Percentiles rank a stretch among this genome's conserved stretches.
These are phyloP conservation scores for Aeminium ludgeri DNA, from an alignment of 495 filamentous ascomycete genomes.

Conservation along the genomic window DNA sequence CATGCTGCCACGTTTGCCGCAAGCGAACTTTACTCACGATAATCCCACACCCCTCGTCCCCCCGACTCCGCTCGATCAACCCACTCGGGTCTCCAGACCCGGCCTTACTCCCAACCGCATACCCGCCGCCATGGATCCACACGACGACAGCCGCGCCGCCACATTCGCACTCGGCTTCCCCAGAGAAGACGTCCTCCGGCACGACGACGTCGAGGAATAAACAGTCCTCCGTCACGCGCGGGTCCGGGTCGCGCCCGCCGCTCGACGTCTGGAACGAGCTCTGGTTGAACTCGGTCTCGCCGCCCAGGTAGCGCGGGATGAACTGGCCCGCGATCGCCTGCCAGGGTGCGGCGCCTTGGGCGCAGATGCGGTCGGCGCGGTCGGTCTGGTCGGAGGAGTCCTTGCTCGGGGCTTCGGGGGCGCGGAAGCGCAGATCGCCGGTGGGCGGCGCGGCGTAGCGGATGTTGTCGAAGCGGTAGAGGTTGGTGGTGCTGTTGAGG, in stretches of 20 bases:
- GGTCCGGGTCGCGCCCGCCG: constrained; percentile 23
- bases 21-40: constrained; percentile 15
- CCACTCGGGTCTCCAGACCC: constrained; percentile 19
- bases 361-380: constrained; percentile 31
- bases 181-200: constrained; percentile 18
- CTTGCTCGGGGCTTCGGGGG: constrained; percentile 25
- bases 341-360: constrained; percentile 35
- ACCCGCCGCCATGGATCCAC: constrained; percentile 25
- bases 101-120: constrained; percentile 19
- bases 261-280: constrained; percentile 18
- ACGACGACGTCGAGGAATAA: constrained; percentile 34
- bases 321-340: constrained; percentile 20
- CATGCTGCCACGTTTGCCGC: too few species aligned
- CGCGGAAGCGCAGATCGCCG: constrained; percentile 34
- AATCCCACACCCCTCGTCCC: constrained; percentile 10
- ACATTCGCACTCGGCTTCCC: constrained; percentile 11
- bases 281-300: constrained; percentile 21
- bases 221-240: constrained; percentile 39
- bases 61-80: constrained; percentile 13
- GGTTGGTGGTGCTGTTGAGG: constrained; percentile 28
- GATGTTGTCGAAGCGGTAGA: constrained; percentile 45
- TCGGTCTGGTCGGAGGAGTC: constrained; percentile 28
- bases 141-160: constrained; percentile 22
- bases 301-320: constrained; percentile 21
- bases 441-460: constrained; percentile 41